Percentiles rank a stretch among this genome's conserved stretches.
These are phyloP conservation scores for Stephanodiscus triporus DNA, from an alignment of 108 stramenopile species.

Conservation along the genomic window DNA sequence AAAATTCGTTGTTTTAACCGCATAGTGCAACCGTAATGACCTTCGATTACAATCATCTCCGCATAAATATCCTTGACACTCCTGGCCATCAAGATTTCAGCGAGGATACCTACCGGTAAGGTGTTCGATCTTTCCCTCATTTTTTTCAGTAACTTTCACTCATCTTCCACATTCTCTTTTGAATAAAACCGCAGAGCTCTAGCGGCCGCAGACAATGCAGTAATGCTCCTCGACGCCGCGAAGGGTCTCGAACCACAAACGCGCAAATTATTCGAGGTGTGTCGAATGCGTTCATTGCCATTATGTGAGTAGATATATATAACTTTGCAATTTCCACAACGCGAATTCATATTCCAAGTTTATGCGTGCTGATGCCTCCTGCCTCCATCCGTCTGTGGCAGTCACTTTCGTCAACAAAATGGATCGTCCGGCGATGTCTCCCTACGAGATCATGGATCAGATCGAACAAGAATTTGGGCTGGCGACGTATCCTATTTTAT, in stretches of 20 bases:
- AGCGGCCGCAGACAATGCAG: constrained; percentile 94
- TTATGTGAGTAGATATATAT: constrained; percentile 18
- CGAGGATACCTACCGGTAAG: constrained; percentile 91
- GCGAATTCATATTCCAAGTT: background rate
- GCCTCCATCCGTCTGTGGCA: background rate
- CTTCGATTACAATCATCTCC: constrained; percentile 83
- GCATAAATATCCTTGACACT: constrained; percentile 86
- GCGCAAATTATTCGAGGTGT: constrained; percentile 92
- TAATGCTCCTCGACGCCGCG: constrained; percentile 95
- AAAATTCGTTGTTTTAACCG: background rate
- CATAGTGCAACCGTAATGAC: constrained; percentile 83
- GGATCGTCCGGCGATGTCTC: constrained; percentile 91
- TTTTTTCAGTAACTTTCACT: background rate
- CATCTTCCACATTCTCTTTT: background rate
- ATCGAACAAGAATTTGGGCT: constrained; percentile 93
- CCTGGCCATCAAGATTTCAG: constrained; percentile 95
- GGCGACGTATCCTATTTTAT: constrained; percentile 90
- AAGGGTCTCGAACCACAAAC: constrained; percentile 97
- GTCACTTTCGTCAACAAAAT: constrained; percentile 97
- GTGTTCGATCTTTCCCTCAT: background rate
- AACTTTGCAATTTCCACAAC: no score
- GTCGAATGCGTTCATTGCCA: constrained; percentile 66
- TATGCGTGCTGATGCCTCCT: constrained; percentile 33
- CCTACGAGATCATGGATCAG: constrained; percentile 96
- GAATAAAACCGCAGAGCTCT: constrained; percentile 51